These are phyloP conservation scores for fission yeast (Schizosaccharomyces pombe) DNA, from an alignment of 805 yeast genomes.

Conservation along the genomic window DNA sequence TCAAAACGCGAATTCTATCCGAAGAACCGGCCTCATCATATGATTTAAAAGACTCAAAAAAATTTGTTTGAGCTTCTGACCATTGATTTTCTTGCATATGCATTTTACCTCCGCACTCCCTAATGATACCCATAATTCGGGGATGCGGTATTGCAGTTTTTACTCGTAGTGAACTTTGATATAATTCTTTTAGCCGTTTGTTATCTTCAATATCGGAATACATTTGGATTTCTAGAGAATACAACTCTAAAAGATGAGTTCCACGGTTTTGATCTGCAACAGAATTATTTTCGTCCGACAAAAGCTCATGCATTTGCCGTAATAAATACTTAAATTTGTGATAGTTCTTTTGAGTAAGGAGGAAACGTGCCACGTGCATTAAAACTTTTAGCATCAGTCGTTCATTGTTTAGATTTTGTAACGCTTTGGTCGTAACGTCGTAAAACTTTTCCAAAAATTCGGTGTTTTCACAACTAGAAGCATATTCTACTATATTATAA, in stretches of 20 bases:
- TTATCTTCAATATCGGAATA: slow-evolving; percentile 20
- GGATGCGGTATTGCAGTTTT: slow-evolving; percentile 56
- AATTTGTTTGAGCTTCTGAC: slow-evolving; percentile 30
- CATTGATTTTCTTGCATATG: slow-evolving; percentile 35
- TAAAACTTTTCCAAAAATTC: slow-evolving; percentile 13
- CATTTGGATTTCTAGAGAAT: slow-evolving; percentile 42
- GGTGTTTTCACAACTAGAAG: slow-evolving; percentile 10
- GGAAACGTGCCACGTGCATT: slow-evolving; percentile 15
- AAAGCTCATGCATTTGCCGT: slow-evolving; percentile 9
- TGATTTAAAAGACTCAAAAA: slow-evolving; percentile 33
- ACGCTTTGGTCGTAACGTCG: slow-evolving; percentile 11
- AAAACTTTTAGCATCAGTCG: slow-evolving; percentile 15
- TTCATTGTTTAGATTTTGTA: slow-evolving; percentile 13
- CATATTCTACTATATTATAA: slow-evolving; percentile 14
- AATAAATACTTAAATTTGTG: slow-evolving; percentile 8
- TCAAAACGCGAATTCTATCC: slow-evolving; percentile 32
- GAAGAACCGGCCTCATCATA: slow-evolving; percentile 46
- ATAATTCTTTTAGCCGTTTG: slow-evolving; percentile 22
- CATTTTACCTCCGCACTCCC: slow-evolving; percentile 54
- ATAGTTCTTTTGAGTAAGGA: slow-evolving; percentile 13
- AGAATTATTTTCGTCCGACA: slow-evolving; percentile 9
- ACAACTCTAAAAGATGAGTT: slow-evolving; percentile 29
- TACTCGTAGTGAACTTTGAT: slow-evolving; percentile 25
- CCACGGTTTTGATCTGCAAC: slow-evolving; percentile 11
- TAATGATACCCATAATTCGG: slow-evolving; percentile 43